A percentile compares a stretch with the other conserved stretches of the same genome.
Evolutionary conservation across 805 yeast species (phyloP).

Genomic region (Scheffersomyces stipitis): DNA sequence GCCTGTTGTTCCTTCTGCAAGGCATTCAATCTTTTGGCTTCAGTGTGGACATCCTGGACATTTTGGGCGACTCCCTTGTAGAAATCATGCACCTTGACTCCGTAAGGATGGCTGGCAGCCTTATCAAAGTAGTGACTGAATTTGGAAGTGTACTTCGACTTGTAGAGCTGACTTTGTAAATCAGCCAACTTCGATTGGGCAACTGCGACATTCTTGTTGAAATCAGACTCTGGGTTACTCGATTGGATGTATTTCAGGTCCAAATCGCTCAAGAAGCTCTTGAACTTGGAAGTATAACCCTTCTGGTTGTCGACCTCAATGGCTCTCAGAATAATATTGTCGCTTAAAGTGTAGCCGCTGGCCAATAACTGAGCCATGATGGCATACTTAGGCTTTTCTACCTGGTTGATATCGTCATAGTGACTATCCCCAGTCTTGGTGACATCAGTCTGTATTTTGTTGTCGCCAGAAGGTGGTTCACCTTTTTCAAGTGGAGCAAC

Average conservation of each 20-base stretch:
- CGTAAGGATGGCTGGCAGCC: conserved; percentile 48
- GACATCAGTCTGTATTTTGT: conserved; percentile 19
- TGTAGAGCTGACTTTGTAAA: conserved; percentile 31
- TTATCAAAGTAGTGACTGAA: conserved; percentile 47
- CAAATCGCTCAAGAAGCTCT: conserved; percentile 50
- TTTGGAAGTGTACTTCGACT: conserved; percentile 31
- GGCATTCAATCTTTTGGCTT: conserved; percentile 70
- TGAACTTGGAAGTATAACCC: conserved; percentile 60
- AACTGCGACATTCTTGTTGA: conserved; percentile 30
- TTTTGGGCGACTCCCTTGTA: conserved; percentile 57
- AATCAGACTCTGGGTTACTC: conserved; percentile 49
- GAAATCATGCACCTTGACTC: conserved; percentile 59
- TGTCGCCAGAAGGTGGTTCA: conserved; percentile 10
- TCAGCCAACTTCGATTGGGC: conserved; percentile 28
- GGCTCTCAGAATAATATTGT: conserved; percentile 58
- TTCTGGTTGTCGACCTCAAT: conserved; percentile 62
- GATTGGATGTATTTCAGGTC: conserved; percentile 61
- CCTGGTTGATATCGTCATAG: conserved; percentile 62
- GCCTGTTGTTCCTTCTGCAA: conserved; percentile 41
- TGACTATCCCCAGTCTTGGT: conserved; percentile 27
- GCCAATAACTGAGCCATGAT: conserved; percentile 74
- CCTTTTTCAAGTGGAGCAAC: conserved; percentile 8
- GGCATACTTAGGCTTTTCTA: conserved; percentile 72
- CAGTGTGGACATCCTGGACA: conserved; percentile 65
- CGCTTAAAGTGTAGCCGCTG: conserved; percentile 70